Evolutionary conservation across 176 grass and related monocot species (phyloP).

Genomic region (Elaeis guineensis): DNA sequence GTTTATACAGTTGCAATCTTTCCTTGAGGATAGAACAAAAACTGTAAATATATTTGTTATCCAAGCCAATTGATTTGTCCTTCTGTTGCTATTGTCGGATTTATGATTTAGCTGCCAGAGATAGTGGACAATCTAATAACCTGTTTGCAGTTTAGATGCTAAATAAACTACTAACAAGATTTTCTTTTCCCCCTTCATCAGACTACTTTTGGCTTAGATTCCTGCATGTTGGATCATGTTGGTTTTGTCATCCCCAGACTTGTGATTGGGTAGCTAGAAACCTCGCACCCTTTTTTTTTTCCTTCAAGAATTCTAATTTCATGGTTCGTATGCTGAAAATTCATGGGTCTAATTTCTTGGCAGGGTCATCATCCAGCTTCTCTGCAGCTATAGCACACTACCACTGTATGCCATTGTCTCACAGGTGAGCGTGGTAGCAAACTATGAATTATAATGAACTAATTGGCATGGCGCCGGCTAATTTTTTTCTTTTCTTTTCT

Average conservation of each 20-base stretch:
- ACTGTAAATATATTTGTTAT: too few relatives aligned
- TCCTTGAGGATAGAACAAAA: too few relatives aligned
- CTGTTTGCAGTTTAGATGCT: background rate
- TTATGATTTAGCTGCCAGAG: too few relatives aligned
- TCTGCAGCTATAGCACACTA: constrained; percentile 90
- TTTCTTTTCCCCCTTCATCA: constrained; percentile 10
- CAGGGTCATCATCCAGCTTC: constrained; percentile 58
- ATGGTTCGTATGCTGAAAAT: background rate
- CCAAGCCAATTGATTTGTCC: too few relatives aligned
- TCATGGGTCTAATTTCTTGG: constrained; percentile 6
- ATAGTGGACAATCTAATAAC: too few relatives aligned
- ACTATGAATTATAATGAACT: background rate
- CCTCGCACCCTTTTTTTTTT: background rate
- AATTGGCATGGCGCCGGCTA: background rate
- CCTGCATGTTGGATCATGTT: constrained; percentile 83
- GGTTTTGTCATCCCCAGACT: constrained; percentile 69
- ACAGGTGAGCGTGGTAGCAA: constrained; percentile 28
- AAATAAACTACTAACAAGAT: background rate
- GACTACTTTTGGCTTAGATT: constrained; percentile 72
- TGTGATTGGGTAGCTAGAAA: constrained; percentile 43
- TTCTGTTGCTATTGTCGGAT: too few relatives aligned
- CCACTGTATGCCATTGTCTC: constrained; percentile 86
- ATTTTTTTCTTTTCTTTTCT: constrained; percentile 14
- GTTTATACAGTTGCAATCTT: too few relatives aligned
- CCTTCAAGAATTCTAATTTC: background rate